These are phyloP conservation scores for Cicer bijugum DNA, from an alignment of 306 rosid genomes.

Conservation along the genomic window DNA sequence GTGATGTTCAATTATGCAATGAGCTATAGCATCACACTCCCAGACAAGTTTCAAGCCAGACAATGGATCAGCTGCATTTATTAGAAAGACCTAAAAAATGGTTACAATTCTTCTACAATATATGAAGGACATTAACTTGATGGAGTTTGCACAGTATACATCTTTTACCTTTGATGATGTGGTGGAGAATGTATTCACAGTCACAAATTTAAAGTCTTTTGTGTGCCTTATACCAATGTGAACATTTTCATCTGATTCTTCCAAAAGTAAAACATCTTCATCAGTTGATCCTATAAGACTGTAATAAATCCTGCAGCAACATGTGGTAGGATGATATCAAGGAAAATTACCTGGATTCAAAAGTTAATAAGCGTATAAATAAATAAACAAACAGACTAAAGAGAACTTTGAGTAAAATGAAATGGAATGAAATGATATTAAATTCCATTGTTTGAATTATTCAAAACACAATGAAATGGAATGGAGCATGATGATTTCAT, in stretches of 20 bases:
- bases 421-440: not conserved
- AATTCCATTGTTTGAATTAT: conserved; percentile 7
- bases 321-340: conserved; percentile 11
- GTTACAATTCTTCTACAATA: conserved; percentile 51
- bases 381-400: conserved; percentile 12
- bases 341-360: conserved; percentile 19
- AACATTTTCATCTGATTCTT: conserved; percentile 72
- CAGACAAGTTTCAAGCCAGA: conserved; percentile 79
- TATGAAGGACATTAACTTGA: conserved; percentile 35
- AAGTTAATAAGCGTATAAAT: conserved; percentile 27
- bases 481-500: not conserved
- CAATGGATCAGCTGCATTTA: conserved; percentile 91
- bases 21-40: conserved; percentile 80
- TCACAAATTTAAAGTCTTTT: conserved; percentile 78
- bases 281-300: conserved; percentile 89
- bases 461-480: not conserved
- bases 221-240: conserved; percentile 71
- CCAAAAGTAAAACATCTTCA: conserved; percentile 78
- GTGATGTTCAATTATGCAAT: conserved; percentile 87
- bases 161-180: conserved; percentile 76
- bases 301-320: conserved; percentile 66
- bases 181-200: conserved; percentile 69
- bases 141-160: conserved; percentile 35
- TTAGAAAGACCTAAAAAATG: conserved; percentile 82
- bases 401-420: not conserved